Conservation (phyloP, 768 basidiomycete genomes). For the Mycena galericulata region DNA sequence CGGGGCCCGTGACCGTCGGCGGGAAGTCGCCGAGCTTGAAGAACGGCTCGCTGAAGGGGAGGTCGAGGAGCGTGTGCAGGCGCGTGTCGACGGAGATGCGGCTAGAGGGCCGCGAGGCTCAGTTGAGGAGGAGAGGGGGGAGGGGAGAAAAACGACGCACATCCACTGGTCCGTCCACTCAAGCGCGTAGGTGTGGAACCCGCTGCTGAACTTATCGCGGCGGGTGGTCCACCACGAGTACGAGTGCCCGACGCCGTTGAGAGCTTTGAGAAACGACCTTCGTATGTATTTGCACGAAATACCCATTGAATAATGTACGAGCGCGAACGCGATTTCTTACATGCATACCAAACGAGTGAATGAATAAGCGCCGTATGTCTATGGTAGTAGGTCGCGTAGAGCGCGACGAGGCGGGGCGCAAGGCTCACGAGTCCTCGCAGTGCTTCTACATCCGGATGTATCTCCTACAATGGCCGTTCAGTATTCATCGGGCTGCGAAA, state of each 20-base stretch:
- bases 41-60: conserved; percentile 82
- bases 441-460: conserved; percentile 72
- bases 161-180: conserved; percentile 87
- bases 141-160: conserved; percentile 53
- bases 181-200: conserved; percentile 82
- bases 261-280: no score
- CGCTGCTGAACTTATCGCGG: conserved; percentile 70
- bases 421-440: conserved; percentile 44
- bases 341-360: no score
- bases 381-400: no score
- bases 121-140: conserved; percentile 32
- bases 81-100: conserved; percentile 87
- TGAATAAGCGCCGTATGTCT: no score
- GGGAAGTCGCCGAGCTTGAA: conserved; percentile 66
- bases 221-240: conserved; percentile 84
- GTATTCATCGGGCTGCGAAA: no score
- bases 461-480: conserved; percentile 48
- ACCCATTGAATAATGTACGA: no score
- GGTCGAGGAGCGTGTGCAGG: conserved; percentile 77
- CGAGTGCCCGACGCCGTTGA: conserved; percentile 71
- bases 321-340: no score
- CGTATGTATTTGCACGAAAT: no score
- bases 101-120: neutral
- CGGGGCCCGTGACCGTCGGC: conserved; percentile 54
- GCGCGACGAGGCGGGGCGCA: no score